Evolutionary conservation across 2,329 filamentous ascomycete genomes (phyloP), one percentile per base, ranked within the genome.

Genomic region (Cordyceps farinosa): DNA sequence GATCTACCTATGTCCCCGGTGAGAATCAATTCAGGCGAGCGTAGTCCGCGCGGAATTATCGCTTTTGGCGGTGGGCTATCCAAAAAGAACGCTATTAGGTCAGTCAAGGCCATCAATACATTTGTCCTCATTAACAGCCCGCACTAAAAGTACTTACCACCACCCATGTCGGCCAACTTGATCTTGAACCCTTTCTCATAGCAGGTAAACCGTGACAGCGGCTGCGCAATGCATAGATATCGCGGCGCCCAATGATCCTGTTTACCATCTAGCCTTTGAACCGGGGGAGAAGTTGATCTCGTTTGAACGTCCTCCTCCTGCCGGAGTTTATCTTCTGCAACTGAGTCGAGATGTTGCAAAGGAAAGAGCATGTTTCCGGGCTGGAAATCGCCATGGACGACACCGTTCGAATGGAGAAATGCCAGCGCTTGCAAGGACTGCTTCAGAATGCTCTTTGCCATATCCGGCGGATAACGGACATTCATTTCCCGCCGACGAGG

Each of bases 371-470:
- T 70, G 64, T 77, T 77, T 48, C 73, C 75, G 15, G 74, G 73
- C 52, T 76, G 74, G 36, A 77, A 70, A 54, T 76, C 77, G 66
- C 78, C 75, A 69, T 80, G 76, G 44, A 72, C 71, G 65, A 80
- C 73, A 27, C 72, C 71, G 40, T 73, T 70, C 45, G 73, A 64
- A 58, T 80, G 77, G n/a, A 81, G 69, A 66, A 70, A 68, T 51
- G 70, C 69, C 48, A 80, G 69, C 45, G 73, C 75, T 42, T 71
- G 64, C 36, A 80, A 65, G 60, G 70, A 69, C 67, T 79, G 77
- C 62, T 75, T 76, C 11, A 77, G 71, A 69, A 79, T 77, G 22
- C 36, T 62, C 68, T 77, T 80, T 13, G 78, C 78, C 65, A 80
- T 75, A 64, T 68, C 65, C 34, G 70, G 73, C 5, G 78, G 77